A percentile compares a stretch with the other conserved stretches of the same genome.
Conservation (phyloP, 116 monocot genomes). For the Trichopus zeylanicus region DNA sequence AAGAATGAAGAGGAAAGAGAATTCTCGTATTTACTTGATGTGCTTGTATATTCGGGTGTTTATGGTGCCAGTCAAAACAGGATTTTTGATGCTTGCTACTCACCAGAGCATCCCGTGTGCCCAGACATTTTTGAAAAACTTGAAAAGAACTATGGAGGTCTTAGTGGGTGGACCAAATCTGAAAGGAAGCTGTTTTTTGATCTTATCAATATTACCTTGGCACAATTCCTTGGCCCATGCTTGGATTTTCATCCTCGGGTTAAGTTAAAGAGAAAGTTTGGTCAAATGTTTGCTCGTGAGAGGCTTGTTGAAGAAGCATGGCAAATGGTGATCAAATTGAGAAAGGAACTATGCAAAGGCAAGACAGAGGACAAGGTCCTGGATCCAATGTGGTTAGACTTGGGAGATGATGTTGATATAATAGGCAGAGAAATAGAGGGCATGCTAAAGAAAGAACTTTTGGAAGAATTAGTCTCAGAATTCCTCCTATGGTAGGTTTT, state of each 20-base stretch:
- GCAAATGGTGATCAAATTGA: constrained; percentile 28
- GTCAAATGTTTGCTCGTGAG: constrained; percentile 3
- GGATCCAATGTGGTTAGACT: constrained; percentile 29
- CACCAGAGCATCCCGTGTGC: constrained; percentile 21
- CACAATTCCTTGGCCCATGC: constrained; percentile 13
- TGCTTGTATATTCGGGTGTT: constrained; percentile 39
- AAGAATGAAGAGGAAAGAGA: constrained; percentile 65
- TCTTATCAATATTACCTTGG: constrained; percentile 36
- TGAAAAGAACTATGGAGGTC: constrained; percentile 44
- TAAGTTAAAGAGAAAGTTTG: constrained; percentile 2
- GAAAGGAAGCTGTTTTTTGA: constrained; percentile 86
- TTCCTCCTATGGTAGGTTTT: neutral
- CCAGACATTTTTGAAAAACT: constrained; percentile 43
- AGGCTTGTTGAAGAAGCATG: constrained; percentile 47
- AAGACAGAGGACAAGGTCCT: constrained; percentile 13
- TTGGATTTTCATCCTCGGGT: constrained; percentile 14
- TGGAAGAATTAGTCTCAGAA: constrained; percentile 46
- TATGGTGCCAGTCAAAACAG: constrained; percentile 11
- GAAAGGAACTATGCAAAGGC: constrained; percentile 11
- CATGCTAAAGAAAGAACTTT: no score
- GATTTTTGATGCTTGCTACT: constrained; percentile 15
- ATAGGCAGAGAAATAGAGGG: constrained; percentile 41
- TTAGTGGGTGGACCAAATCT: constrained; percentile 33
- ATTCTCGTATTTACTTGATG: constrained; percentile 56
- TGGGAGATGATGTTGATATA: constrained; percentile 27